Conservation (phyloP, 352 stramenopile genomes). For the Halophytophthora polymorphica region DNA sequence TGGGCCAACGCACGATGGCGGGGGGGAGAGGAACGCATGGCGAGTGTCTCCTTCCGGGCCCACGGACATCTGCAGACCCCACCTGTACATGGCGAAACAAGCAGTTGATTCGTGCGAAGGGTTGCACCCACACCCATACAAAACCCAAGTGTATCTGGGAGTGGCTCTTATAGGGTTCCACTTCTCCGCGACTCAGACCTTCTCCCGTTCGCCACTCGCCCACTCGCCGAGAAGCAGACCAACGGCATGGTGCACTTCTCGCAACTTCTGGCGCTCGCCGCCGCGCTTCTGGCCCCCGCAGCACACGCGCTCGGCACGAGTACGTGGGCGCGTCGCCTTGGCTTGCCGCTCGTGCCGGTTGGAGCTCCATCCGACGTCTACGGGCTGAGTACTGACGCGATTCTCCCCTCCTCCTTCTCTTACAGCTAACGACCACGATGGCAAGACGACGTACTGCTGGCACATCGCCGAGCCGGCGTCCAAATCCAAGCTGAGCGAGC, state of each 20-base stretch:
- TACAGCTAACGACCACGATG: conserved; percentile 42
- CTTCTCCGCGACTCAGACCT: no score
- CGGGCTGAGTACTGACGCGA: no score
- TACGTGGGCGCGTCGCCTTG: conserved; percentile 19
- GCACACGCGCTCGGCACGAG: conserved; percentile 38
- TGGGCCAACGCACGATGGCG: no score
- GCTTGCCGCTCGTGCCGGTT: background rate
- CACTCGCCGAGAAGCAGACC: conserved; percentile 6
- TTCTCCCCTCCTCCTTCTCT: no score
- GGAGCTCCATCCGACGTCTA: background rate
- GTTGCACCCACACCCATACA: no score
- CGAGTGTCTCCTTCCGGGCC: no score
- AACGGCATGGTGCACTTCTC: conserved; percentile 15
- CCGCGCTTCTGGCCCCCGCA: conserved; percentile 10
- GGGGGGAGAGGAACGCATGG: no score
- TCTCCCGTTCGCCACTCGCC: conserved; percentile 3
- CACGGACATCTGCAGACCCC: no score
- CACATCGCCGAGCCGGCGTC: conserved; percentile 38
- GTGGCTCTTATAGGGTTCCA: no score
- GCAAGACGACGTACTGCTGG: conserved; percentile 55
- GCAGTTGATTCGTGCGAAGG: no score
- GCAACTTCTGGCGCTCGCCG: conserved; percentile 6
- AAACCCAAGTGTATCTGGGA: no score
- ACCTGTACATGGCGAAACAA: no score
- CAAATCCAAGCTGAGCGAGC: conserved; percentile 39